Conservation (phyloP, 306 rosid species). For the Corylus heterophylla region DNA sequence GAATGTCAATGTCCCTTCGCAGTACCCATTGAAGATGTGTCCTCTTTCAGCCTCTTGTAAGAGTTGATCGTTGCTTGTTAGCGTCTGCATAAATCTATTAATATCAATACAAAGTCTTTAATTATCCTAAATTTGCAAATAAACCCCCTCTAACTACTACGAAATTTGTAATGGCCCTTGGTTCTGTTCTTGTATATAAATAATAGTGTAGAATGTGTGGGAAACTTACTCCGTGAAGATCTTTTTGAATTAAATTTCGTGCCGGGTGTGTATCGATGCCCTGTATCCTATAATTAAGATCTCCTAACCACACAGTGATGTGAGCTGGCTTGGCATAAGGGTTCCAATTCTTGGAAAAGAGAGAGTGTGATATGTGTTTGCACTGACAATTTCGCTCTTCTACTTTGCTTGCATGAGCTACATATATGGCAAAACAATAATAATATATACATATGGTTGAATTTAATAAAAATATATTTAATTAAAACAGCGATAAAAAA, state of each 20-base stretch:
- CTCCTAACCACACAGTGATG: constrained; percentile 71
- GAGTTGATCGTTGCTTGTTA: constrained; percentile 57
- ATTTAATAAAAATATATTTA: no score
- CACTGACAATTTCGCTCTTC: constrained; percentile 64
- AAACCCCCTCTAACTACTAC: no score
- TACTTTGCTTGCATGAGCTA: constrained; percentile 69
- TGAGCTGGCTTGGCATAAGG: constrained; percentile 60
- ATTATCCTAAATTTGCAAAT: no score
- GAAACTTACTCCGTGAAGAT: constrained; percentile 48
- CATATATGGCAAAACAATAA: not conserved
- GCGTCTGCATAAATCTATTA: constrained; percentile 33
- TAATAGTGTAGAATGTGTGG: not conserved
- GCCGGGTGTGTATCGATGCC: constrained; percentile 54
- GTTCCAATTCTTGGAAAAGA: constrained; percentile 59
- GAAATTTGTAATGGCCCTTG: no score
- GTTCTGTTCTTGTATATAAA: no score
- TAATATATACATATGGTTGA: not conserved
- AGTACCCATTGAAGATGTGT: constrained; percentile 65
- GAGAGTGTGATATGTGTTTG: constrained; percentile 55
- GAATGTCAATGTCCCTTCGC: constrained; percentile 73
- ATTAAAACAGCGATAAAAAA: no score
- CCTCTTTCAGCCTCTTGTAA: constrained; percentile 73
- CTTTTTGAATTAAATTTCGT: constrained; percentile 42
- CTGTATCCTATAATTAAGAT: constrained; percentile 70
- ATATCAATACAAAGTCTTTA: not conserved